These are phyloP conservation scores for Auriscalpium vulgare DNA, from an alignment of 768 basidiomycete genomes.

Conservation along the genomic window DNA sequence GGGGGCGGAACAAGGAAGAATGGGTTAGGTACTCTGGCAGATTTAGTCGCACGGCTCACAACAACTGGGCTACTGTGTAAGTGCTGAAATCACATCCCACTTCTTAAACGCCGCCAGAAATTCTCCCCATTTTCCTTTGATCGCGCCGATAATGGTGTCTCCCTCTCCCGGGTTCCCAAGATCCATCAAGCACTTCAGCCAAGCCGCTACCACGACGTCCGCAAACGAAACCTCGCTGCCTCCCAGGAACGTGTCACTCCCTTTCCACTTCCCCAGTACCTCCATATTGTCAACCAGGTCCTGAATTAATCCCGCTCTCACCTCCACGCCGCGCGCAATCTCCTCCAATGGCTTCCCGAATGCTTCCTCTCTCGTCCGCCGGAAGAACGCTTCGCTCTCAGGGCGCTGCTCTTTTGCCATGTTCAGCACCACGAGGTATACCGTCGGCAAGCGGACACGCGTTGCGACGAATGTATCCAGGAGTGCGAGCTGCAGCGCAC, in stretches of 20 bases:
- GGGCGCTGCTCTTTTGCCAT: not conserved
- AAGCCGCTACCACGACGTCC: slow-evolving; percentile 5
- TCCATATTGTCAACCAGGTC: not conserved
- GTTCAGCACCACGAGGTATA: not conserved
- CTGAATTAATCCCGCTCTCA: not conserved
- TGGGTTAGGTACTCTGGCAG: too few species aligned
- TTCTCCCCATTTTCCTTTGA: not conserved
- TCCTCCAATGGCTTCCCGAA: slow-evolving; percentile 4
- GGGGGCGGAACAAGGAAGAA: too few species aligned
- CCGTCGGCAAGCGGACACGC: not conserved
- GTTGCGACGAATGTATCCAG: not conserved
- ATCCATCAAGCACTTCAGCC: not conserved
- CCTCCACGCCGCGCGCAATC: not conserved
- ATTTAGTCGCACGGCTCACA: too few species aligned
- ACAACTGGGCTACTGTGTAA: too few species aligned
- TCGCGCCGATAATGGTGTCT: not conserved
- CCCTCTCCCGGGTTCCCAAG: not conserved
- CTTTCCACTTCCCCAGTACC: not conserved
- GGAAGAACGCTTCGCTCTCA: slow-evolving; percentile 5
- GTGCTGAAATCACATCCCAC: not conserved
- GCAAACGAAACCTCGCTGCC: slow-evolving; percentile 2
- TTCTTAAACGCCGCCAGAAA: not conserved
- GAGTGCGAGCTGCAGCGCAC: slow-evolving; percentile 3
- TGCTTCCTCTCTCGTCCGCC: not conserved
- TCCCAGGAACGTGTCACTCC: not conserved